Conservation (phyloP, 176 grass and related monocot species). For the Ensete ventricosum region DNA sequence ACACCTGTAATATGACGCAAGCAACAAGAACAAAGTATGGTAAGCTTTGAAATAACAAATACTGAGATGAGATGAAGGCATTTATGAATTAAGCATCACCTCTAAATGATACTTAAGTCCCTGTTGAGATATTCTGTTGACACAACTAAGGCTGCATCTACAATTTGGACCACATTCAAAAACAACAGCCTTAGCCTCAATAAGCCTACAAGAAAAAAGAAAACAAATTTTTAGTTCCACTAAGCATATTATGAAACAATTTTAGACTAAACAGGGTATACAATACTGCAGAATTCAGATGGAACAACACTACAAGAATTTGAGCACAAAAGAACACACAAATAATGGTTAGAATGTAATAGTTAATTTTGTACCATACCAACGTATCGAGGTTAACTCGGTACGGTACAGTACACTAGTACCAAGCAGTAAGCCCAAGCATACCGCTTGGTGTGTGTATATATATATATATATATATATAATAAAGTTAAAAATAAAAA, state of each 20-base stretch:
- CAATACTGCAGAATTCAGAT: too few relatives aligned
- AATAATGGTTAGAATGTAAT: background rate
- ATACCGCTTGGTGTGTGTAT: too few relatives aligned
- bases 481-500: too few relatives aligned
- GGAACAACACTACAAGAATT: too few relatives aligned
- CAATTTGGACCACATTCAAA: conserved; percentile 84
- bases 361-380: too few relatives aligned
- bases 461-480: too few relatives aligned
- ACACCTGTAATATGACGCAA: conserved; percentile 33
- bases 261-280: background rate
- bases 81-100: conserved; percentile 26
- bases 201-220: conserved; percentile 32
- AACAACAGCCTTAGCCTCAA: conserved; percentile 83
- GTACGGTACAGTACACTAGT: too few relatives aligned
- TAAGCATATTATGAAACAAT: background rate
- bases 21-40: background rate
- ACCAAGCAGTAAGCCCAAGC: too few relatives aligned
- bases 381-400: too few relatives aligned
- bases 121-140: conserved; percentile 83
- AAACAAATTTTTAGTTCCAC: background rate
- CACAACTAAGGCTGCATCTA: conserved; percentile 47
- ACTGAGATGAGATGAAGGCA: background rate
- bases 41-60: background rate
- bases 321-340: background rate
- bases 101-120: conserved; percentile 70